Conservation (phyloP, 2,329 filamentous ascomycete species). For the Exophiala dermatitidis region DNA sequence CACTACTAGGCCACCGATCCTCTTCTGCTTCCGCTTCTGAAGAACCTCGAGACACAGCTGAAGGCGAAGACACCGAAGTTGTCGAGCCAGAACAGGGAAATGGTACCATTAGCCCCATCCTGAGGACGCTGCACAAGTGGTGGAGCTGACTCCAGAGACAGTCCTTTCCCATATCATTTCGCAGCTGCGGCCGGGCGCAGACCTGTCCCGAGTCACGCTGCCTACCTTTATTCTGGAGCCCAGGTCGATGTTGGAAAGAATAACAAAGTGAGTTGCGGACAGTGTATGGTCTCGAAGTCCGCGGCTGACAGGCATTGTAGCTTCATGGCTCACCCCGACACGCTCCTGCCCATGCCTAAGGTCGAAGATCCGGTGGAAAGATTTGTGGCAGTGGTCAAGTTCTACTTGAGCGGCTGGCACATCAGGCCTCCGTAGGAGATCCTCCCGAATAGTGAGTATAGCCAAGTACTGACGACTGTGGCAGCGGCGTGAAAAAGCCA, state of each 20-base stretch:
- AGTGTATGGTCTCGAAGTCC: slow-evolving; percentile 2
- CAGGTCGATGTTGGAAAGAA: slow-evolving; percentile 94
- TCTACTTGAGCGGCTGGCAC: slow-evolving; percentile 97
- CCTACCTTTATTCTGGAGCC: slow-evolving; percentile 98
- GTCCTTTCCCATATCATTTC: slow-evolving; percentile 97
- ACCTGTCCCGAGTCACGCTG: slow-evolving; percentile 86
- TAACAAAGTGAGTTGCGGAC: slow-evolving; percentile 71
- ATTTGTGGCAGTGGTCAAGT: slow-evolving; percentile 93
- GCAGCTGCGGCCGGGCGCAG: slow-evolving; percentile 88
- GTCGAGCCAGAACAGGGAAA: slow-evolving; percentile 92
- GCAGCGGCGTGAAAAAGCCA: slow-evolving; percentile 92
- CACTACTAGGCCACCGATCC: slow-evolving; percentile 42
- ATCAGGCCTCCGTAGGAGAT: slow-evolving; percentile 82
- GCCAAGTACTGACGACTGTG: slow-evolving; percentile 13
- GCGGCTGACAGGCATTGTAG: slow-evolving; percentile 43
- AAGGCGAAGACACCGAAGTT: slow-evolving; percentile 68
- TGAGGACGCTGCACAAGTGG: background rate
- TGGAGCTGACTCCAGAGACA: slow-evolving; percentile 34
- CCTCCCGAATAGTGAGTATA: background rate
- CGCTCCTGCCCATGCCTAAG: slow-evolving; percentile 75
- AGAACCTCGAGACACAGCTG: slow-evolving; percentile 38
- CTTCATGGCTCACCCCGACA: slow-evolving; percentile 99
- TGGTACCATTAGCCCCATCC: slow-evolving; percentile 51
- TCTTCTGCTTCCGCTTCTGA: slow-evolving; percentile 58
- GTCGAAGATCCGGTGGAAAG: slow-evolving; percentile 84